Evolutionary conservation across 768 basidiomycete species (phyloP).

Genomic region (Boletus rufocinnamomeus): DNA sequence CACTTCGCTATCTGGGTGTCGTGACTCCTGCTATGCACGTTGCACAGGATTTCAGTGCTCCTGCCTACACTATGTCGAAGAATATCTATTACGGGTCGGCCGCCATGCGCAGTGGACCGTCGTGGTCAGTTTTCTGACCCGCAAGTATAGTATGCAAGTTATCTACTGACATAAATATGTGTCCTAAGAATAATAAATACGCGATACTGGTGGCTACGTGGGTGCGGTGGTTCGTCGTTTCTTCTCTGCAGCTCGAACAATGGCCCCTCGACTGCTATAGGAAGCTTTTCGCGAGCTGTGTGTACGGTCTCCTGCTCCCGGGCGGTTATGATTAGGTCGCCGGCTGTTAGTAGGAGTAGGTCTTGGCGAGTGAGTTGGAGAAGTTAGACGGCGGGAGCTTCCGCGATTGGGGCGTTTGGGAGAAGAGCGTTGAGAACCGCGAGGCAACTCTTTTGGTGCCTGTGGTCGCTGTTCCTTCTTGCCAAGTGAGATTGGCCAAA

Average conservation of each 20-base stretch:
- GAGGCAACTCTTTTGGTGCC: constrained; percentile 8
- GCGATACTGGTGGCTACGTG: constrained; percentile 4
- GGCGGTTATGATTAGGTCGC: constrained; percentile 22
- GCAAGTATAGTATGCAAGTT: constrained; percentile 6
- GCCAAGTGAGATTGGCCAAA: constrained; percentile 32
- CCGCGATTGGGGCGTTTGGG: constrained; percentile 9
- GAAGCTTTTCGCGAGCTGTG: constrained; percentile 25
- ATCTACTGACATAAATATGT: constrained; percentile 25
- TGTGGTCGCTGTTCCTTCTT: constrained; percentile 20
- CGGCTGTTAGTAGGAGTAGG: constrained; percentile 17
- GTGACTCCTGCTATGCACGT: neutral
- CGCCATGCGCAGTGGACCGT: neutral
- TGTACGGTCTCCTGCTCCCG: constrained; percentile 6
- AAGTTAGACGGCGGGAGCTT: constrained; percentile 14
- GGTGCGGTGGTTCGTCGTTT: constrained; percentile 6
- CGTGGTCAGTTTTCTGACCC: neutral
- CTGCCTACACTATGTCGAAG: neutral
- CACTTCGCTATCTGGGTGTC: constrained; percentile 4
- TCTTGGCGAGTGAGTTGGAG: constrained; percentile 21
- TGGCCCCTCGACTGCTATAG: constrained; percentile 12
- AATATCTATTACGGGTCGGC: constrained; percentile 1
- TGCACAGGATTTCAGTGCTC: neutral
- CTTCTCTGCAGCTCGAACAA: constrained; percentile 8
- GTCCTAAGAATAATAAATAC: constrained; percentile 19
- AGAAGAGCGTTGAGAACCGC: constrained; percentile 13